Conservation (phyloP, 345 rosid species). For the Geranium brycei region DNA sequence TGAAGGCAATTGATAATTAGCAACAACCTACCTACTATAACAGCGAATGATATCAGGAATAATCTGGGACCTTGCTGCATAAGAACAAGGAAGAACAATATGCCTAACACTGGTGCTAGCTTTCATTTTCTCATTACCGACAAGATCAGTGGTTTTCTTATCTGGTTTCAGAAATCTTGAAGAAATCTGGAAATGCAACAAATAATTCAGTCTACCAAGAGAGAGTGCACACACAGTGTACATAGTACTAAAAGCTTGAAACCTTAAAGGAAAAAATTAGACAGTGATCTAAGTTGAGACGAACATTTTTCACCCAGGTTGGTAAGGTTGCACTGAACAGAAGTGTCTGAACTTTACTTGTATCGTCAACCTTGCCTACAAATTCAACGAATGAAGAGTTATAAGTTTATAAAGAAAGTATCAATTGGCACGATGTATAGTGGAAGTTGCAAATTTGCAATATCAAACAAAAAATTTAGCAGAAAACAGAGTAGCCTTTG, state of each 20-base stretch:
- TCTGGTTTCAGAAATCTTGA: conserved; percentile 55
- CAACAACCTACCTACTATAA: conserved; percentile 60
- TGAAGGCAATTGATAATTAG: background rate
- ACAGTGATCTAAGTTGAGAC: conserved; percentile 12
- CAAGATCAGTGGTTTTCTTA: conserved; percentile 86
- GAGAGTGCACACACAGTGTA: background rate
- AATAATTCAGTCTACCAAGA: background rate
- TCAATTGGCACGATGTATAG: too few relatives aligned
- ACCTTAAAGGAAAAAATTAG: background rate
- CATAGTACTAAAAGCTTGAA: too few relatives aligned
- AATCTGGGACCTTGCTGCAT: conserved; percentile 57
- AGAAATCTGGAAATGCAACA: conserved; percentile 38
- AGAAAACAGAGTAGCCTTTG: too few relatives aligned
- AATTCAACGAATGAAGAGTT: conserved; percentile 4
- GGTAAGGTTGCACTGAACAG: conserved; percentile 98
- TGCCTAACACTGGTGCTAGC: conserved; percentile 22
- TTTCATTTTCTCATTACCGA: conserved; percentile 95
- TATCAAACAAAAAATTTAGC: too few relatives aligned
- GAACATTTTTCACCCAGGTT: conserved; percentile 68
- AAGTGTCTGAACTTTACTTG: conserved; percentile 84
- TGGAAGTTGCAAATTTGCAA: too few relatives aligned
- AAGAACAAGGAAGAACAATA: conserved; percentile 66
- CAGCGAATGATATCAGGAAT: conserved; percentile 88
- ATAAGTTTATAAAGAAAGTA: background rate
- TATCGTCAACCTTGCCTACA: conserved; percentile 78